Base-by-base conservation (phyloP, 148 eudicot species). In the Rhododendron henanense region DNA sequence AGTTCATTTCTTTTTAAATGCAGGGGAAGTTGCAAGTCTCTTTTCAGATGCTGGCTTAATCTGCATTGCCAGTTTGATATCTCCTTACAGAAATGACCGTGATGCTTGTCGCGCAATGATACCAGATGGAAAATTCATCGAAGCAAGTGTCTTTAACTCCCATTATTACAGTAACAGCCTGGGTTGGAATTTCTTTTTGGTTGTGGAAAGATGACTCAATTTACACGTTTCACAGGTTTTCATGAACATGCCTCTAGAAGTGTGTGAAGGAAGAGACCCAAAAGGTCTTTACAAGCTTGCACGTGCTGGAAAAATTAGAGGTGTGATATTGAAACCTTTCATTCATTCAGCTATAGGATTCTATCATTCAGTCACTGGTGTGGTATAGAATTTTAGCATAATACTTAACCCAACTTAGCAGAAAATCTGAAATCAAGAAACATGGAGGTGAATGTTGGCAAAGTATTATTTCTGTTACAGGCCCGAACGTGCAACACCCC, bases 211-310 rank as follows among this genome's bases (percentile, higher is more conserved):
- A 45, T 37, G 45, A 65, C 11, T 79, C 35, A 8, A 18, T 67
- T 35, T 1, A 25, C 51, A 9, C 39, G 25, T n/a, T 90, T 73
- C 33, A 15, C 89, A 96, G 99, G 98, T 96, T 79, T 96, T 94
- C 85, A 90, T 96, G 95, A 93, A 96, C 91, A 94, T 93, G 88
- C 95, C 99, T 83, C 89, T 96, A 55, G 94, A 93, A 85, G 85
- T 96, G 71, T 96, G 99, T 89, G 99, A 96, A 90, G 90, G 86
- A 90, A 90, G 99, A 88, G 99, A 96, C 82, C 91, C 93, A 55
- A 96, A 96, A 95, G 99, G 99, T 50, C 92, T 96, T 74, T 96
- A 96, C 91, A 96, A 96, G 92, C 98, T 94, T 89, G 99, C 99
- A 19, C 94, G 99, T 35, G 96, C 98, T 59, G 99, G 99, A 85